These are phyloP conservation scores for Colletotrichum liriopes DNA, from an alignment of 2,329 filamentous ascomycete genomes.

Conservation along the genomic window DNA sequence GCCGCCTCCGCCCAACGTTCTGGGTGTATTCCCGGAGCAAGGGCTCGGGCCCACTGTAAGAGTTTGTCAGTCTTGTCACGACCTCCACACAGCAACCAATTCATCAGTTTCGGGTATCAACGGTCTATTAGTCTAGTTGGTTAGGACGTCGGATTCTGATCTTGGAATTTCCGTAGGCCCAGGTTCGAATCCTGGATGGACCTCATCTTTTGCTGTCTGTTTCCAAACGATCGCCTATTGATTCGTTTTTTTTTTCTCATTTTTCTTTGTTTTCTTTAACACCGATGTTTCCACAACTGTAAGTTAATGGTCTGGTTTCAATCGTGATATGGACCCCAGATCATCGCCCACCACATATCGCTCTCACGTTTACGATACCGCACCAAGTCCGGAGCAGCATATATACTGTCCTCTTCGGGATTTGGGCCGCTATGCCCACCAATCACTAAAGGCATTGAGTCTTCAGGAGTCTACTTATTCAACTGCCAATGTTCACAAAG, in stretches of 20 bases:
- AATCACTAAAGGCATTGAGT: too few relatives aligned
- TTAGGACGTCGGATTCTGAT: constrained; percentile 44
- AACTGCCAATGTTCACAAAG: too few relatives aligned
- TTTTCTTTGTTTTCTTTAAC: background rate
- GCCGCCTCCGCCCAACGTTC: background rate
- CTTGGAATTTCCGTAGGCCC: constrained; percentile 39
- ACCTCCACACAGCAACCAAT: accelerated
- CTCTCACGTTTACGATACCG: too few relatives aligned
- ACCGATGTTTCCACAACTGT: too few relatives aligned
- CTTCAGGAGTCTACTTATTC: too few relatives aligned
- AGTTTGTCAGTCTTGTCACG: background rate
- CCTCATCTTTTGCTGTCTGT: constrained; percentile 11
- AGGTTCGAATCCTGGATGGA: constrained; percentile 44
- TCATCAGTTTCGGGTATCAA: background rate
- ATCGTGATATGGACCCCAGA: too few relatives aligned
- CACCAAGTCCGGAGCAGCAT: too few relatives aligned
- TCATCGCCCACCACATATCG: too few relatives aligned
- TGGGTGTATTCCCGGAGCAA: background rate
- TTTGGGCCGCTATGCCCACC: too few relatives aligned
- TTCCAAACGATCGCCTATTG: background rate
- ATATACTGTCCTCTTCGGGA: too few relatives aligned
- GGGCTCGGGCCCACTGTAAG: background rate
- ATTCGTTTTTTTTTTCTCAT: background rate
- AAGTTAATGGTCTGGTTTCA: too few relatives aligned
- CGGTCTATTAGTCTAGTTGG: constrained; percentile 43